phyloP scores from a whole-genome alignment of 1,139 yeast genomes.

The Geotrichum candidum region DNA sequence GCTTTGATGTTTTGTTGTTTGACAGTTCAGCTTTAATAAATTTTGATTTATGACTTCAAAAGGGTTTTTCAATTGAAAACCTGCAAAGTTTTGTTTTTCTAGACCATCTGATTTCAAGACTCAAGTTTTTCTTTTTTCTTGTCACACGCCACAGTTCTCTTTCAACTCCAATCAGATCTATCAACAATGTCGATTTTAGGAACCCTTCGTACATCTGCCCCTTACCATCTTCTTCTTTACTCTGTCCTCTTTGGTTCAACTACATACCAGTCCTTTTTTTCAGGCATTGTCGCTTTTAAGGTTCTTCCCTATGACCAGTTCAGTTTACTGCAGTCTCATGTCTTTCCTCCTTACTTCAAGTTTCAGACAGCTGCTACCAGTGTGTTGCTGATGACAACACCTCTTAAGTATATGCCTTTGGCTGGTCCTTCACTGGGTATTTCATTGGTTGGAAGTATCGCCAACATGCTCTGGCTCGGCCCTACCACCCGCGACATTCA shows the following conservation, averaged over 20 bases:
- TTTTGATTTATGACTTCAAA: not conserved
- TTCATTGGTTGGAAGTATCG: slow-evolving; percentile 46
- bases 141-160: not conserved
- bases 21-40: not conserved
- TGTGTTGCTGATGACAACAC: slow-evolving; percentile 63
- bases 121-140: not conserved
- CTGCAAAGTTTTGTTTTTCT: not conserved
- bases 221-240: slow-evolving; percentile 36
- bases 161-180: not conserved
- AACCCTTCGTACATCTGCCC: slow-evolving; percentile 29
- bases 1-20: not conserved
- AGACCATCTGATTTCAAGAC: not conserved
- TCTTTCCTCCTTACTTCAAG: slow-evolving; percentile 79
- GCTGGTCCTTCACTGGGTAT: slow-evolving; percentile 24
- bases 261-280: slow-evolving; percentile 75
- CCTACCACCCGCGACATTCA: slow-evolving; percentile 63
- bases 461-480: slow-evolving; percentile 58
- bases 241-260: slow-evolving; percentile 64
- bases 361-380: slow-evolving; percentile 69
- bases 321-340: slow-evolving; percentile 63
- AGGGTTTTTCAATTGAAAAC: not conserved
- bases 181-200: slow-evolving; percentile 22
- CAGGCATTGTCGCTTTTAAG: slow-evolving; percentile 80
- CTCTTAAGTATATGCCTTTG: slow-evolving; percentile 47
- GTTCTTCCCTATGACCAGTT: slow-evolving; percentile 71